Evolutionary conservation across 129 eudicot genomes (phyloP).

Genomic region (Glebionis coronaria): DNA sequence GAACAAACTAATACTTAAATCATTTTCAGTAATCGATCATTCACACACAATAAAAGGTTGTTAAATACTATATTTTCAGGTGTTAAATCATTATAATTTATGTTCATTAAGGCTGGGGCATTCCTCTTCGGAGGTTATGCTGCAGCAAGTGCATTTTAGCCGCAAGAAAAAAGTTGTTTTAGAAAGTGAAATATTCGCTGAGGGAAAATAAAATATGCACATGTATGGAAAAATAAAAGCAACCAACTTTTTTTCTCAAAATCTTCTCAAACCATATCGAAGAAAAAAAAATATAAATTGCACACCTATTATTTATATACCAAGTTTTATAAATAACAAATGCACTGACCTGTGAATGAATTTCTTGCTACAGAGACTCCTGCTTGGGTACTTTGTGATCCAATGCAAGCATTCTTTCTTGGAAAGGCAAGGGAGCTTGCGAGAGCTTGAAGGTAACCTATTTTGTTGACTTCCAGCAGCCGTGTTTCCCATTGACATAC

Average conservation of each 20-base stretch:
- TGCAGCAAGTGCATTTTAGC: too few species aligned
- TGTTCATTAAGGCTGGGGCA: too few species aligned
- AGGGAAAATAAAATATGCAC: too few species aligned
- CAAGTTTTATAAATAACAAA: background rate
- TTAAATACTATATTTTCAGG: background rate
- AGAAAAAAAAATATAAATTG: background rate
- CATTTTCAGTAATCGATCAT: background rate
- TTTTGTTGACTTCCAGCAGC: conserved; percentile 35
- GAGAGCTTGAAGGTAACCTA: conserved; percentile 39
- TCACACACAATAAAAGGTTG: background rate
- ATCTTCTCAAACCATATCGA: background rate
- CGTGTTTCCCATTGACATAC: conserved; percentile 12
- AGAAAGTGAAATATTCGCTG: too few species aligned
- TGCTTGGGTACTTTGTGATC: conserved; percentile 50
- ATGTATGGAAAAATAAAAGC: background rate
- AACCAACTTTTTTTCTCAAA: background rate
- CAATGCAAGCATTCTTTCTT: conserved; percentile 45
- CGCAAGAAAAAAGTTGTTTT: too few species aligned
- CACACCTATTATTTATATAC: background rate
- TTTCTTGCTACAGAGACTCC: conserved; percentile 57
- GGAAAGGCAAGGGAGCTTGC: conserved; percentile 33
- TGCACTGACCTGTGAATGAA: conserved; percentile 68
- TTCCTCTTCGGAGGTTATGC: too few species aligned
- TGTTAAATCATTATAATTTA: background rate
- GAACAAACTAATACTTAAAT: background rate